A percentile compares a stretch with the other conserved stretches of the same genome.
phyloP scores from a whole-genome alignment of 805 yeast species.

The Candida xyloterini region DNA sequence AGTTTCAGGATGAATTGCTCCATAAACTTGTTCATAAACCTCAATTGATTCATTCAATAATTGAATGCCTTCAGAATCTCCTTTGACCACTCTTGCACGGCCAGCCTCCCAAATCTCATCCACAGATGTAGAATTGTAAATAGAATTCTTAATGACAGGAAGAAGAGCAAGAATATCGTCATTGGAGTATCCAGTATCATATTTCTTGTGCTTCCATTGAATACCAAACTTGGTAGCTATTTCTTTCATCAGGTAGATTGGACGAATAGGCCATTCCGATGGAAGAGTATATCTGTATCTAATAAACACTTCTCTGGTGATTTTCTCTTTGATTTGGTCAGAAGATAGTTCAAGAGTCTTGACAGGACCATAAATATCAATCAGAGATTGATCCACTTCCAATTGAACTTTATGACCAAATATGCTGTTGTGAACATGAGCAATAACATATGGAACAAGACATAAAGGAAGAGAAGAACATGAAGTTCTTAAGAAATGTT shows the following conservation, averaged over 20 bases:
- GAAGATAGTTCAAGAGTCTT: conserved; percentile 46
- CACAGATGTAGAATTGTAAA: conserved; percentile 61
- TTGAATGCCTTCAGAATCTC: conserved; percentile 54
- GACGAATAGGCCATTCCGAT: conserved; percentile 44
- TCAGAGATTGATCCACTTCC: conserved; percentile 40
- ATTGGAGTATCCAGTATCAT: conserved; percentile 47
- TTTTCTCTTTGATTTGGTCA: conserved; percentile 38
- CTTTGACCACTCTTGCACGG: conserved; percentile 32
- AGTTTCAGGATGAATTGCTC: conserved; percentile 74
- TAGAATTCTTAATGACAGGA: conserved; percentile 74
- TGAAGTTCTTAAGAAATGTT: conserved; percentile 62
- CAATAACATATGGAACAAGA: conserved; percentile 56
- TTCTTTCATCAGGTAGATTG: conserved; percentile 55
- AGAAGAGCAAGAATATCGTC: conserved; percentile 66
- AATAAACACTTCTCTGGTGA: conserved; percentile 50
- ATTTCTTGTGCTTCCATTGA: conserved; percentile 65
- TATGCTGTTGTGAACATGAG: conserved; percentile 70
- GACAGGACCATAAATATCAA: conserved; percentile 40
- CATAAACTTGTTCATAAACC: conserved; percentile 80
- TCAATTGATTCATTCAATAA: conserved; percentile 68
- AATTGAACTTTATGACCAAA: conserved; percentile 51
- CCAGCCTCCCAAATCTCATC: conserved; percentile 77
- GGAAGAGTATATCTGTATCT: conserved; percentile 66
- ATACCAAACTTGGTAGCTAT: conserved; percentile 78
- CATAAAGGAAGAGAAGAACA: conserved; percentile 47